Evolutionary conservation across 2,329 filamentous ascomycete genomes (phyloP), one percentile per base, ranked within the genome.

Genomic region (Alternaria atra): DNA sequence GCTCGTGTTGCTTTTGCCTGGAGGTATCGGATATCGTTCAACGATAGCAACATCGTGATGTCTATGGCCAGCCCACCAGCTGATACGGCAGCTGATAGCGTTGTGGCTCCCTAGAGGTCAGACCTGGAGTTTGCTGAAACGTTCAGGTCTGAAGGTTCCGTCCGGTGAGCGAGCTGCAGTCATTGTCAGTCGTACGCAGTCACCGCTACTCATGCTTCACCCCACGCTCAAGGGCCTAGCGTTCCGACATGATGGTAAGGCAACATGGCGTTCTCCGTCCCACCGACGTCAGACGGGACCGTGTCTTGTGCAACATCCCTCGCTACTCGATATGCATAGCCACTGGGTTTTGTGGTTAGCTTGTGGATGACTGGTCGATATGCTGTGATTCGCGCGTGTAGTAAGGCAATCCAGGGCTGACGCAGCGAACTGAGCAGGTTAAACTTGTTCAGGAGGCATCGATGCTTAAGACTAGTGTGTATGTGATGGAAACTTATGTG

Each of bases 131-230:
- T 52, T 52, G 32, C 48, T 52, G 15, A 20, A 52, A 52, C 20
- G 12, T 9, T 4, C 5, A 37, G 6, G 32, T 51, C 15, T 17
- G 48, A 17, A 2, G 15, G 20, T 25, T 7, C 23, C 1, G 34
- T 52, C 48, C 34, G 48, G 23, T 52, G 48, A 52, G 34, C 25
- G 29, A 39, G 48, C 12, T 3, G n/a, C 13, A 13, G 5, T 29
- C 9, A 12, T 52, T 23, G 25, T 25, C 34, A 52, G 35, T 29
- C 13, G 13, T 23, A n/a, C 44, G 44, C 34, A 35, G 46, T 48
- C 46, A 34, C 46, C 46, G 30, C 46, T 48, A 48, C 46, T 35
- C 29, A 34, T 17, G 32, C 48, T 39, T 39, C 34, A 52, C 23
- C 48, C 48, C 48, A 52, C 48, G 48, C 32, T 29, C 48, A 35